Evolutionary conservation across 2,329 filamentous ascomycete species (phyloP), one percentile per base, ranked within the genome.

Genomic region (Escovopsis weberi): DNA sequence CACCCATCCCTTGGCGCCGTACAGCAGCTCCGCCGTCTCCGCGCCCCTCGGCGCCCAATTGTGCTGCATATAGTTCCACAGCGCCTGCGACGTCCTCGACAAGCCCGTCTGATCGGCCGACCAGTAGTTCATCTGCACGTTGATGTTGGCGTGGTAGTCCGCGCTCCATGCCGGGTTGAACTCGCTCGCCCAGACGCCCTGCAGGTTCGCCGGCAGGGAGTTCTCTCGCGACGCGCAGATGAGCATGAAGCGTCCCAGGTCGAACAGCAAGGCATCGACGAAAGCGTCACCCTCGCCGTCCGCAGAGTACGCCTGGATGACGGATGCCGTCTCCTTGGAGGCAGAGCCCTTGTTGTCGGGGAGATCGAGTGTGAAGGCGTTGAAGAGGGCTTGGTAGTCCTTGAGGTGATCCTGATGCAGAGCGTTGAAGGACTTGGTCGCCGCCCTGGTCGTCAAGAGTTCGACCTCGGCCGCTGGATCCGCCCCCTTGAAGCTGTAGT

Each of bases 91-190:
- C 1, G 70, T 59, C 3, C 57, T 56, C 0, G 61, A 63, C 0
- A 75, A 54, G 0, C 71, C 72, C 0, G 69, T 72, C 41, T 71
- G 63, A 32, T 75, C 70, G 3, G 66, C 65, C 2, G 58, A 60
- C 74, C 74, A 78, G 48, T 76, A 67, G 46, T 76, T 77, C 74
- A 77, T 78, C 48, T 78, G 70, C 1, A 77, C 43, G 45, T 78
- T 78, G 51, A 78, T 76, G 47, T 78, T 72, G 34, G 66, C 60
- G 42, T 75, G 72, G 44, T 75, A 78, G 48, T 78, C 72, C 3
- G 60, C 66, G 12, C 65, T 63, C 74, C 74, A 48, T 26, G 51
- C 46, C 26, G 56, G 47, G 43, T 47, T 55, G 35, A 69, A 51
- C 1, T 61, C 54, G 38, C 70, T 63, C 6, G 64, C 66, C 74